A percentile compares a stretch with the other conserved stretches of the same genome.
Evolutionary conservation across 2,329 filamentous ascomycete species (phyloP).

Genomic region (Aspergillus ruber): DNA sequence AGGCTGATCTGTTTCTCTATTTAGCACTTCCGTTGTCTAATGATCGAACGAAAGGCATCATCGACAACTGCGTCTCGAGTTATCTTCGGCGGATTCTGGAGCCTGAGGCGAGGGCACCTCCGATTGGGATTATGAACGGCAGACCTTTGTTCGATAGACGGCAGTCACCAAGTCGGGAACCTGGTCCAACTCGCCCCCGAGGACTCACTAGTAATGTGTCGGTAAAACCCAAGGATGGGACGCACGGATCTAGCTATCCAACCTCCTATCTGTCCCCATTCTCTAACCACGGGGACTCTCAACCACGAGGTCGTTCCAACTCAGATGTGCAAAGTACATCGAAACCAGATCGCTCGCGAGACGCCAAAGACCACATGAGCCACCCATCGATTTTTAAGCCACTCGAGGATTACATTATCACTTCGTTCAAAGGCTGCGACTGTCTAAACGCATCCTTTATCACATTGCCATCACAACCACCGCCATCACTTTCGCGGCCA

Average conservation of each 20-base stretch:
- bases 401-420: constrained; percentile 70
- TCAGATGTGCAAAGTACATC: constrained; percentile 22
- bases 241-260: constrained; percentile 8
- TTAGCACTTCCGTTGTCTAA: constrained; percentile 50
- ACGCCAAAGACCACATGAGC: constrained; percentile 32
- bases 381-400: constrained; percentile 60
- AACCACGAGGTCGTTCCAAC: constrained; percentile 20
- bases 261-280: constrained; percentile 9
- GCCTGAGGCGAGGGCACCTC: constrained; percentile 12
- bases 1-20: constrained; percentile 5
- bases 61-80: constrained; percentile 48
- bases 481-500: constrained; percentile 38
- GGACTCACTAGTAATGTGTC: constrained; percentile 12
- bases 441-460: constrained; percentile 73
- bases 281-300: constrained; percentile 11
- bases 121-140: constrained; percentile 10
- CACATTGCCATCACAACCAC: constrained; percentile 43
- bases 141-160: constrained; percentile 8
- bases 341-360: constrained; percentile 15
- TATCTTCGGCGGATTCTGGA: constrained; percentile 43
- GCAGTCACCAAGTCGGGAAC: constrained; percentile 6
- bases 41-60: constrained; percentile 53
- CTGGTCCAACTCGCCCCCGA: constrained; percentile 14
- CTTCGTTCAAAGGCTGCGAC: constrained; percentile 62
- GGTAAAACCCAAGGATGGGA: neutral